Evolutionary conservation across 2,329 filamentous ascomycete genomes (phyloP), one percentile per base, ranked within the genome.

Genomic region (Teratosphaeria nubilosa): DNA sequence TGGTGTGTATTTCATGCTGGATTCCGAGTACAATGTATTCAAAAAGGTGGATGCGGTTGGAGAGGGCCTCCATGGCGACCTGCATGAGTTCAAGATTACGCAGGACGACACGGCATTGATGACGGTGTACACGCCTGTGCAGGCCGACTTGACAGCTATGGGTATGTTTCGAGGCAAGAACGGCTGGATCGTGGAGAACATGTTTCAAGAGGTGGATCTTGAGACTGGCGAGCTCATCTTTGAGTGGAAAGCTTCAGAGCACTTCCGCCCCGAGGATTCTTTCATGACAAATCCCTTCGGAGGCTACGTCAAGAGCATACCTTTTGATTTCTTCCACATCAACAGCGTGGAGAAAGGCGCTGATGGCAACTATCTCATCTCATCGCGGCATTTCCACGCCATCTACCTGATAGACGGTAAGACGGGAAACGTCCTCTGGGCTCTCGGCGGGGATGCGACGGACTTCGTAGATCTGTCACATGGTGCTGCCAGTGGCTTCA

Each of bases 261-360:
- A 75, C 60, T 69, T 75, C 59, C 60, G 70, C 25, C 59, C 66
- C 3, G 62, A 63, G 13, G 65, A 67, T 22, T 66, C 64, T 1
- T 68, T 66, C 61, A 34, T 58, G 32, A 34, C n/a, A 25, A 54
- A 54, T 30, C 51, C 51, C 11, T 54, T 45, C 7, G 56, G 56
- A 13, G 56, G 51, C 24, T 58, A 58, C 37, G 25, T 32, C 51
- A 31, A 54, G 22, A 32, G 27, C 41, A 41, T 31, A 20, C 25
- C 76, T 0, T 80, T 74, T 68, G 79, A 82, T 62, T 81, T 74
- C 67, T 79, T 80, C 65, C 80, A 82, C 66, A 77, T 83, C 68
- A 82, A 83, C 68, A 79, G 79, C 48, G 70, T 83, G 30, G 77
- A 81, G 63, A 81, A 82, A 64, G 76, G 77, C 55, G 62, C 68